phyloP scores from a whole-genome alignment of 139 green algal species.

The Coelastrella sp. region DNA sequence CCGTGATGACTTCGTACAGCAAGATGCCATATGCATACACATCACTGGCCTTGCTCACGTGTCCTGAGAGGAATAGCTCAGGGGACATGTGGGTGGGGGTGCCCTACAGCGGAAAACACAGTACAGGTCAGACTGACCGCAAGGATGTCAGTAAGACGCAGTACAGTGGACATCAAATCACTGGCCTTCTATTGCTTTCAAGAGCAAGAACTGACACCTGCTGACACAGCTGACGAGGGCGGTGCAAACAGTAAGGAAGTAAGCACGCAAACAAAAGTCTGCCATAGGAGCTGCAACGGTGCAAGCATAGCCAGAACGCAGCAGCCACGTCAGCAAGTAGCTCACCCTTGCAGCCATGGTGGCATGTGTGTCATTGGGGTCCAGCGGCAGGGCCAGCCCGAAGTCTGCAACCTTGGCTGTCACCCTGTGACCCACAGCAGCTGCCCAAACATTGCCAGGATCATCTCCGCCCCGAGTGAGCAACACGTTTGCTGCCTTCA shows the following conservation, averaged over 20 bases:
- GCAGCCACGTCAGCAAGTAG: neutral
- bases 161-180: too few species aligned
- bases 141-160: neutral
- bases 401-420: conserved; percentile 52
- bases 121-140: neutral
- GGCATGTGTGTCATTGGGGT: conserved; percentile 38
- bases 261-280: too few species aligned
- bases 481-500: conserved; percentile 20
- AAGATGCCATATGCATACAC: conserved; percentile 55
- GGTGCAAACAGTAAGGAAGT: too few species aligned
- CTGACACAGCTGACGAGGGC: too few species aligned
- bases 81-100: conserved; percentile 48
- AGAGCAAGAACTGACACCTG: too few species aligned
- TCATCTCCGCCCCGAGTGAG: conserved; percentile 4
- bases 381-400: conserved; percentile 36
- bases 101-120: neutral
- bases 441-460: conserved; percentile 35
- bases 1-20: conserved; percentile 44
- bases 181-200: too few species aligned
- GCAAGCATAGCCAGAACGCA: too few species aligned
- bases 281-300: too few species aligned
- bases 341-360: conserved; percentile 38
- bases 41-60: conserved; percentile 42
- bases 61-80: conserved; percentile 41
- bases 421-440: neutral